phyloP scores from a whole-genome alignment of 371 early-diverging fungal species.

The Enterocytospora artemiae region DNA sequence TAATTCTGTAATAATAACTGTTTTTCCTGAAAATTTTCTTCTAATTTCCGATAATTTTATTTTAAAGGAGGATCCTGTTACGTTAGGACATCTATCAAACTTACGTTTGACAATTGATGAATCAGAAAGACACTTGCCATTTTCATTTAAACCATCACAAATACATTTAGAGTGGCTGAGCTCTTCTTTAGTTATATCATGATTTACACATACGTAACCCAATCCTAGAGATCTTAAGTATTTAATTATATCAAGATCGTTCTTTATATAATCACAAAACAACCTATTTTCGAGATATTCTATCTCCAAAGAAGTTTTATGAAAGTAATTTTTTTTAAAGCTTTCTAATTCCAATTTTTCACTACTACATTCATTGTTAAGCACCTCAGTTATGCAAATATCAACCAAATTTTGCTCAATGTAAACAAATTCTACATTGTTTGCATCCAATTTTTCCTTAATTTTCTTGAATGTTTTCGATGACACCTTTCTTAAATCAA shows the following conservation, averaged over 20 bases:
- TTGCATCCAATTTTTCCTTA: slow-evolving; percentile 32
- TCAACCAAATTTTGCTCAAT: slow-evolving; percentile 2
- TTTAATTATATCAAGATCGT: no score
- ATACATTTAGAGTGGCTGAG: no score
- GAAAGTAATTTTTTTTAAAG: neutral
- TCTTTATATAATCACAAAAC: no score
- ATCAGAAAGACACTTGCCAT: no score
- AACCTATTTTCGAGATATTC: no score
- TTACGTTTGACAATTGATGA: no score
- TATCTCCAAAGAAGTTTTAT: no score
- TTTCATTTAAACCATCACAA: no score
- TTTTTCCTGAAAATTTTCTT: slow-evolving; percentile 17
- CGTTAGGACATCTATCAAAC: no score
- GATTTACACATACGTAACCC: no score
- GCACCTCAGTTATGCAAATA: neutral
- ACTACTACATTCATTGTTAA: neutral
- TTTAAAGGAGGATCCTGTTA: slow-evolving; percentile 75
- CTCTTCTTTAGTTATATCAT: no score
- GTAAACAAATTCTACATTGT: slow-evolving; percentile 31
- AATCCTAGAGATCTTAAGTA: no score
- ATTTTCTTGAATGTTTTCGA: slow-evolving; percentile 60
- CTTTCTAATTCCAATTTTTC: slow-evolving; percentile 1
- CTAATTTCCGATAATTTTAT: slow-evolving; percentile 31
- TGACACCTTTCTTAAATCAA: slow-evolving; percentile 39
- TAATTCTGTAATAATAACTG: slow-evolving; percentile 45